Conservation (phyloP, 805 yeast genomes). For the Limtongia smithiae region DNA sequence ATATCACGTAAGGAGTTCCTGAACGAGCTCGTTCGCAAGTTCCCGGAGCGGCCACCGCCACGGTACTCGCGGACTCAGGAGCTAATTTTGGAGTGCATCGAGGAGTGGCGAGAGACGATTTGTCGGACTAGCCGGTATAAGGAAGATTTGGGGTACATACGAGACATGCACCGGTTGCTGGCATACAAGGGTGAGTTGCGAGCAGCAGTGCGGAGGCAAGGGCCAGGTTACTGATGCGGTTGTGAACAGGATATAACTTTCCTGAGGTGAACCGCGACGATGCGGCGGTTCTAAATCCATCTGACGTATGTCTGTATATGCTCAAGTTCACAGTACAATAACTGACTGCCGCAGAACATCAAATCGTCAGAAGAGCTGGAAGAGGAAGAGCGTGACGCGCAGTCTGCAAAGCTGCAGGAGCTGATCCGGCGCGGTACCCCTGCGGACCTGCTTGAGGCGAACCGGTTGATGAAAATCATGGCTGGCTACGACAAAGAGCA, state of each 20-base stretch:
- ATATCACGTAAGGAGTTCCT: constrained; percentile 91
- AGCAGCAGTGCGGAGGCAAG: neutral
- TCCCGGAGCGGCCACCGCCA: constrained; percentile 92
- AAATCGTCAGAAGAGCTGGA: constrained; percentile 87
- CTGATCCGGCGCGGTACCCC: constrained; percentile 93
- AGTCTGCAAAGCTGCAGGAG: constrained; percentile 92
- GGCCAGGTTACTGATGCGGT: neutral
- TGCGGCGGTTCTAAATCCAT: constrained; percentile 87
- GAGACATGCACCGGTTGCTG: constrained; percentile 92
- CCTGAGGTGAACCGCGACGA: constrained; percentile 90
- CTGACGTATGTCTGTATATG: constrained; percentile 41
- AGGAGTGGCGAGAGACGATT: constrained; percentile 95
- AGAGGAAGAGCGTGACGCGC: constrained; percentile 88
- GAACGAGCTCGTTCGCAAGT: constrained; percentile 85
- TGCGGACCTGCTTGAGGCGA: constrained; percentile 91
- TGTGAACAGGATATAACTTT: constrained; percentile 61
- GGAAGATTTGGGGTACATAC: constrained; percentile 85
- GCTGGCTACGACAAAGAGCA: constrained; percentile 93
- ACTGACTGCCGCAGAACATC: constrained; percentile 48
- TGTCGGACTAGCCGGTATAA: constrained; percentile 85
- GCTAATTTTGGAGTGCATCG: constrained; percentile 81
- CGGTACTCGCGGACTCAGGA: constrained; percentile 80
- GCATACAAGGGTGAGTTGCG: constrained; percentile 58
- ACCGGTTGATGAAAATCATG: constrained; percentile 94
- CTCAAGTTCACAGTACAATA: neutral